Evolutionary conservation across 2,329 filamentous ascomycete genomes (phyloP).

Genomic region (Incumbomyces lentus): DNA sequence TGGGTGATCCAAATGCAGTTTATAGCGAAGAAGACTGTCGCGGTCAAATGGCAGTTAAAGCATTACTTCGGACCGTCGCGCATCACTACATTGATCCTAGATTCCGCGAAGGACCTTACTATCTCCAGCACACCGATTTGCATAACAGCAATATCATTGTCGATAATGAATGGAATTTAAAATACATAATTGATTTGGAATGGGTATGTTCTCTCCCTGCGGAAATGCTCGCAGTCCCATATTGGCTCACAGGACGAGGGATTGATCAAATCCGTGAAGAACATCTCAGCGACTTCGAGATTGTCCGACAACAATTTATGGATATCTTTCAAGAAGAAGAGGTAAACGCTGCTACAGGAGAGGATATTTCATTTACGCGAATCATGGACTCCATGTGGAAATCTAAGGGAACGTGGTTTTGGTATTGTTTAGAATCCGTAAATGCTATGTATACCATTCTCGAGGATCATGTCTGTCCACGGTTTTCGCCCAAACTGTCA

Average conservation of each 20-base stretch:
- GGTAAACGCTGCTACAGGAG: no score
- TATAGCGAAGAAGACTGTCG: constrained; percentile 8
- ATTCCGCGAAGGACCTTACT: constrained; percentile 27
- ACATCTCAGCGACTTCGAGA: no score
- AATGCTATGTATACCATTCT: no score
- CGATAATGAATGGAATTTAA: constrained; percentile 27
- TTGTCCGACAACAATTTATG: no score
- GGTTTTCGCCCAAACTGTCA: no score
- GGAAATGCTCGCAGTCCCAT: constrained; percentile 24
- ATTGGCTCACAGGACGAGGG: constrained; percentile 23
- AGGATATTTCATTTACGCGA: no score
- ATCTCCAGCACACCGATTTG: constrained; percentile 28
- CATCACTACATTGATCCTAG: constrained; percentile 20
- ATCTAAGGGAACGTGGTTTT: no score
- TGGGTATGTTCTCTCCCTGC: constrained; percentile 24
- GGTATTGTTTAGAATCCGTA: no score
- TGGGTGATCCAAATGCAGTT: constrained; percentile 21
- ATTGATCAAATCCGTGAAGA: no score
- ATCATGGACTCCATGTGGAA: no score
- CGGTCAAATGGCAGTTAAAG: constrained; percentile 18
- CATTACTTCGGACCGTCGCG: constrained; percentile 23
- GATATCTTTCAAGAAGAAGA: no score
- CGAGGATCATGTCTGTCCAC: no score
- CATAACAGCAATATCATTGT: constrained; percentile 25
- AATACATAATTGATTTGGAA: constrained; percentile 27